phyloP scores from a whole-genome alignment of 768 basidiomycete species.

The Podaxis mareebaensis region DNA sequence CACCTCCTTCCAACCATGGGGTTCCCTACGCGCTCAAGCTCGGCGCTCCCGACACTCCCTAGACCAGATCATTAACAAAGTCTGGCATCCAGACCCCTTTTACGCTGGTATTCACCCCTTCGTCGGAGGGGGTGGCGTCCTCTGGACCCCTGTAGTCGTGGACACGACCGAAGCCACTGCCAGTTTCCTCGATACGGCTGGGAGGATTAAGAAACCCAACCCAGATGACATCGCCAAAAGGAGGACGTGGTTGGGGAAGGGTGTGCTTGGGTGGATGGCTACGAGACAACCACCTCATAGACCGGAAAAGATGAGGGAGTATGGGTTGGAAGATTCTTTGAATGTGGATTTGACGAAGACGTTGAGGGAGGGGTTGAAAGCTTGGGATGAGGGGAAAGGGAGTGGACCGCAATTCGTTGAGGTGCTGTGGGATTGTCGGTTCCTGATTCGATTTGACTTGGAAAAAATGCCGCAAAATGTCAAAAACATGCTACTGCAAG shows the following conservation, averaged over 20 bases:
- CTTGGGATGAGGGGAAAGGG: constrained; percentile 19
- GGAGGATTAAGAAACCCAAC: constrained; percentile 13
- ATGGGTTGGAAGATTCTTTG: constrained; percentile 16
- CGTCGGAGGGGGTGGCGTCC: constrained; percentile 59
- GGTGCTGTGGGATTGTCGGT: constrained; percentile 68
- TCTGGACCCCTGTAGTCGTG: constrained; percentile 59
- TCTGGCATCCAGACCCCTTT: constrained; percentile 45
- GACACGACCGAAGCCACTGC: neutral
- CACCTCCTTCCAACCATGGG: constrained; percentile 77
- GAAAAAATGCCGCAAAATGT: constrained; percentile 42
- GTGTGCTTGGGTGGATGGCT: constrained; percentile 58
- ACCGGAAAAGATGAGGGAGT: constrained; percentile 31
- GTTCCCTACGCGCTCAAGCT: constrained; percentile 62
- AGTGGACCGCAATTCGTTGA: constrained; percentile 27
- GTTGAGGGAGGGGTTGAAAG: constrained; percentile 21
- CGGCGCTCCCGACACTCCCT: constrained; percentile 50
- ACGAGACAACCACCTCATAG: constrained; percentile 50
- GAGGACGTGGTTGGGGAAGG: neutral
- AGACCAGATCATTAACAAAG: constrained; percentile 42
- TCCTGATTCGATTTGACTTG: constrained; percentile 50
- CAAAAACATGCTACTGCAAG: neutral
- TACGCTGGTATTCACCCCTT: constrained; percentile 34
- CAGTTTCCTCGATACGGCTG: neutral
- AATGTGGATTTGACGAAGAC: constrained; percentile 8
- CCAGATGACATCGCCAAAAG: constrained; percentile 12